These are phyloP conservation scores for Fusarium nanum DNA, from an alignment of 2,329 filamentous ascomycete genomes.

Conservation along the genomic window DNA sequence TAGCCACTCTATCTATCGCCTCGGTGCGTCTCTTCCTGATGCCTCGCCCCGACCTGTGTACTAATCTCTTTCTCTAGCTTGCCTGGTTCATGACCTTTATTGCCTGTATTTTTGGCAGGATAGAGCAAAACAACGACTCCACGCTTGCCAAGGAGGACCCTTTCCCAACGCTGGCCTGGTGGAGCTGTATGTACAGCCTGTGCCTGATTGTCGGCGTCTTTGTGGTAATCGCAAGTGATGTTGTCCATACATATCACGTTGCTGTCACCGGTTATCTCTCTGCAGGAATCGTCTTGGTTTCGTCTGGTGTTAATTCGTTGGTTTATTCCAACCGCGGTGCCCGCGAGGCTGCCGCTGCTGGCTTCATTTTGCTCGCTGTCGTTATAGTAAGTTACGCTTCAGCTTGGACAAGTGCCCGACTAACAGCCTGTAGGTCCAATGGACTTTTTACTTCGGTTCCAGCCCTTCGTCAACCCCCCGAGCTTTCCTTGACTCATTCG, in stretches of 20 bases:
- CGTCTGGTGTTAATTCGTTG: slow-evolving; percentile 85
- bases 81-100: slow-evolving; percentile 96
- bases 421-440: slow-evolving; percentile 76
- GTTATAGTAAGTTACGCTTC: slow-evolving; percentile 75
- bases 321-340: slow-evolving; percentile 81
- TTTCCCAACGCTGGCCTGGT: slow-evolving; percentile 94
- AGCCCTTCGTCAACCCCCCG: slow-evolving; percentile 87
- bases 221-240: slow-evolving; percentile 85
- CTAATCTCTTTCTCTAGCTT: slow-evolving; percentile 67
- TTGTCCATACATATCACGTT: slow-evolving; percentile 88
- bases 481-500: slow-evolving; percentile 94
- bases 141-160: slow-evolving; percentile 33
- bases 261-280: slow-evolving; percentile 89
- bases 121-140: slow-evolving; percentile 57
- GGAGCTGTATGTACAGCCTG: slow-evolving; percentile 86
- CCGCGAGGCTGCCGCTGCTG: slow-evolving; percentile 87
- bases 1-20: slow-evolving; percentile 92
- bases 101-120: slow-evolving; percentile 79
- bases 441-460: slow-evolving; percentile 99
- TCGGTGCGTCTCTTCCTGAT: slow-evolving; percentile 70
- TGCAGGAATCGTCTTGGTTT: slow-evolving; percentile 85
- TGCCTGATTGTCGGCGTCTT: slow-evolving; percentile 84
- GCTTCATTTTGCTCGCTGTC: slow-evolving; percentile 94
- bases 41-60: neutral
- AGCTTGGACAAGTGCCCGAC: neutral